phyloP scores from a whole-genome alignment of 1,284 basidiomycete species.

The Trametes hirsuta region DNA sequence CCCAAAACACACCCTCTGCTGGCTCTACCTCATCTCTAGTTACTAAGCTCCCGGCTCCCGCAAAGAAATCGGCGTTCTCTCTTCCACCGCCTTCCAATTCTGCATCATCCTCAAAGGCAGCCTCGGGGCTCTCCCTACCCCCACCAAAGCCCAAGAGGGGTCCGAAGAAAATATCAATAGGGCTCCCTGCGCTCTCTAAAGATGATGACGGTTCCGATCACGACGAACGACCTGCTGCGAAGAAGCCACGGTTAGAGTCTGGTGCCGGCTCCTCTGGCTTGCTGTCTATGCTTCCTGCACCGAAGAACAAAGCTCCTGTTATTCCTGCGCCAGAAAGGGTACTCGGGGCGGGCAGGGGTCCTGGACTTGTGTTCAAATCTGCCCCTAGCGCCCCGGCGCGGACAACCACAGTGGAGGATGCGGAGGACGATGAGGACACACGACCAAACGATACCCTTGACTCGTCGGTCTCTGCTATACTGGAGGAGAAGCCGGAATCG shows the following conservation, averaged over 20 bases:
- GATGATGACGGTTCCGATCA: slow-evolving; percentile 41
- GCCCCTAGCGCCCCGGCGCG: slow-evolving; percentile 19
- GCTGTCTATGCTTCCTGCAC: slow-evolving; percentile 75
- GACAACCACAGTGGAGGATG: slow-evolving; percentile 30
- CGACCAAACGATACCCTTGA: slow-evolving; percentile 7
- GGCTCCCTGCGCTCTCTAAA: slow-evolving; percentile 56
- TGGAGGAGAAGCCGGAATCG: slow-evolving; percentile 21
- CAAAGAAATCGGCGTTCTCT: slow-evolving; percentile 41
- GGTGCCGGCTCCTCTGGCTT: slow-evolving; percentile 68
- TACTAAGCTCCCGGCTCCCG: slow-evolving; percentile 28
- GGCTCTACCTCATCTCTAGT: slow-evolving; percentile 21
- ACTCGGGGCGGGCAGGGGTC: slow-evolving; percentile 64
- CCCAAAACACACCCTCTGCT: slow-evolving; percentile 9
- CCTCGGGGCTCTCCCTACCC: slow-evolving; percentile 37
- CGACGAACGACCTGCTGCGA: slow-evolving; percentile 53
- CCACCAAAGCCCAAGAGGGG: slow-evolving; percentile 41
- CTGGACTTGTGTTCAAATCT: slow-evolving; percentile 60
- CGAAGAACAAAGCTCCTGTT: slow-evolving; percentile 59
- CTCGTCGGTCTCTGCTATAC: slow-evolving; percentile 11
- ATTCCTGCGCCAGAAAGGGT: slow-evolving; percentile 53
- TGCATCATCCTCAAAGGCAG: slow-evolving; percentile 35
- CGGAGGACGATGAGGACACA: slow-evolving; percentile 21
- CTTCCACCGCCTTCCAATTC: slow-evolving; percentile 39
- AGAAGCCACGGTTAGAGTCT: slow-evolving; percentile 56
- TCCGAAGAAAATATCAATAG: slow-evolving; percentile 73